Conservation (phyloP, 208 protist genomes). For the Crithidia mellificae region DNA sequence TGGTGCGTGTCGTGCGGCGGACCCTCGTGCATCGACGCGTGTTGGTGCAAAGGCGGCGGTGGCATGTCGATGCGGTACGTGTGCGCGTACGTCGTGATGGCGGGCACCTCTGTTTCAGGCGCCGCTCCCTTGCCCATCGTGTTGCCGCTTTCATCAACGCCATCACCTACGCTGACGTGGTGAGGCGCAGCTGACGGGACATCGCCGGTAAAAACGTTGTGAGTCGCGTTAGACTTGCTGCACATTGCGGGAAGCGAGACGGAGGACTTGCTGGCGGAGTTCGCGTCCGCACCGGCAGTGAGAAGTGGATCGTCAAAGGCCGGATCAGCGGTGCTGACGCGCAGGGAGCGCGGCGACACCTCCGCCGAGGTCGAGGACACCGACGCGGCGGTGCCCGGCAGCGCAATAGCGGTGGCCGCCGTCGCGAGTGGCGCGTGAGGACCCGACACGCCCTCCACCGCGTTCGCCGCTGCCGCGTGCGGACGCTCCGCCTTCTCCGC, state of each 20-base stretch:
- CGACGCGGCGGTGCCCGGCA: constrained; percentile 14
- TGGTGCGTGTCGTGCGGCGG: not conserved
- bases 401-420: not conserved
- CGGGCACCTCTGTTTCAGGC: not conserved
- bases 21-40: not conserved
- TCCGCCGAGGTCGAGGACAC: constrained; percentile 31
- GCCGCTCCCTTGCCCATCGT: too few relatives aligned
- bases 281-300: not conserved
- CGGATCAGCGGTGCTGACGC: constrained; percentile 1
- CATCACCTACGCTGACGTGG: too few relatives aligned
- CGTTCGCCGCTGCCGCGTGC: too few relatives aligned
- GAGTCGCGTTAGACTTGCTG: not conserved
- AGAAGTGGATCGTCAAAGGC: not conserved
- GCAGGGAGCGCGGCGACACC: constrained; percentile 28
- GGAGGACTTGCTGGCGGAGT: not conserved
- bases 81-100: not conserved
- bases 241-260: not conserved
- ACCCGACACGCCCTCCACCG: not conserved
- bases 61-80: constrained; percentile 1
- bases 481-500: too few relatives aligned
- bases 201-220: too few relatives aligned
- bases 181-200: too few relatives aligned
- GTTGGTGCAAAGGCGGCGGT: not conserved
- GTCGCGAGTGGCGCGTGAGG: not conserved
- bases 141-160: too few relatives aligned